A percentile compares a stretch with the other conserved stretches of the same genome.
phyloP scores from a whole-genome alignment of 352 stramenopile genomes.

The Albugo candida region DNA sequence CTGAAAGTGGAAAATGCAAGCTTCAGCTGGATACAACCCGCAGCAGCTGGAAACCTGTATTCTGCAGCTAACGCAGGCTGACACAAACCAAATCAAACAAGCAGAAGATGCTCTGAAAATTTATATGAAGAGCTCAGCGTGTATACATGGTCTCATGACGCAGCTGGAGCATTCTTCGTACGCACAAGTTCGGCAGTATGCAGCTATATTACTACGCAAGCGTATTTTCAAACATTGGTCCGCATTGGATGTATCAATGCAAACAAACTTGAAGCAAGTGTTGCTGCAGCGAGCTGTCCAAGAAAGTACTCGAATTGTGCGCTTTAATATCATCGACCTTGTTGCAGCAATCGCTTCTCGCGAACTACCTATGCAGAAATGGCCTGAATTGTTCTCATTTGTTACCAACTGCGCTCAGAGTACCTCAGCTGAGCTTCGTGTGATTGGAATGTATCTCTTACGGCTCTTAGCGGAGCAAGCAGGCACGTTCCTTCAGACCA shows the following conservation, averaged over 20 bases:
- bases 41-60: conserved; percentile 75
- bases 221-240: conserved; percentile 86
- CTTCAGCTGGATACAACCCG: conserved; percentile 35
- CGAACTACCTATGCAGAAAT: conserved; percentile 52
- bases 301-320: conserved; percentile 78
- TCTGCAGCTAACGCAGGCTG: conserved; percentile 81
- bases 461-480: conserved; percentile 87
- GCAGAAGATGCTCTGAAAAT: conserved; percentile 84
- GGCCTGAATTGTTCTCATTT: conserved; percentile 89
- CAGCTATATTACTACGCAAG: conserved; percentile 86
- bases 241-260: conserved; percentile 68
- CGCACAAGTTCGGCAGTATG: conserved; percentile 78
- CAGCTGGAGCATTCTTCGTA: conserved; percentile 68
- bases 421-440: conserved; percentile 52
- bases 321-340: conserved; percentile 62
- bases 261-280: conserved; percentile 72
- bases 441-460: conserved; percentile 88
- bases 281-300: conserved; percentile 68
- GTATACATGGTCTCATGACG: conserved; percentile 75
- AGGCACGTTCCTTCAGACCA: conserved; percentile 61
- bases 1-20: too few relatives aligned
- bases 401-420: conserved; percentile 79
- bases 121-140: conserved; percentile 81
- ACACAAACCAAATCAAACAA: conserved; percentile 91
- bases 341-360: conserved; percentile 70